Base-by-base conservation (phyloP, 305 asterid species). In the Solanum hybrid region DNA sequence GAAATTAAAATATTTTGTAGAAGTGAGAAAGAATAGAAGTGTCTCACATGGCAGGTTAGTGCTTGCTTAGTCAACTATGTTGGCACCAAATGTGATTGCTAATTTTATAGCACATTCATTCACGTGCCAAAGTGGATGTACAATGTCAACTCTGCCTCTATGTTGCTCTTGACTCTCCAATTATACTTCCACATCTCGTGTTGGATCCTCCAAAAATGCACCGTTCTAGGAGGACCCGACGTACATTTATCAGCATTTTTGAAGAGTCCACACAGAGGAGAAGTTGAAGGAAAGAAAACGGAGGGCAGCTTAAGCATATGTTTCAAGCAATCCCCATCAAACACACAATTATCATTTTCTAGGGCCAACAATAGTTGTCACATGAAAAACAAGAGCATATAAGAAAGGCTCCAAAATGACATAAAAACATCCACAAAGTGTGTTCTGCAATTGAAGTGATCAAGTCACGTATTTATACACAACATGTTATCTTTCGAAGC, bases 281-380 rank as follows among this genome's bases (percentile, higher is more conserved):
- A 45, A 45, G 73, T 82, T 29, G 87, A 89, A 89, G 32, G 78
- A 88, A 89, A 90, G 81, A 38, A 85, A 69, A 85, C 35, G 29
- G 51, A 51, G 10, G 71, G 88, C 87, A 82, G 24, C 72, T 42
- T 82, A 15, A 45, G 75, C 75, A 82, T 45, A 1, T 15, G 72
- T 84, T 78, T 51, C 42, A 51, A 84, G 42, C 42, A 29, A 84
- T 45, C 71, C 66, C 69, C 69, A 40, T 81, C 36, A 81, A 51
- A 64, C 87, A 80, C 56, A 38, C 69, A 37, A 40, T n/a, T 42
- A 81, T 81, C 37, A 42, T 27, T 81, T 80, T 42, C 37, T 42
- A 32, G 35, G 35, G 66, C 86, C 35, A 42, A 40, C 26, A 26
- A 80, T 42, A 81, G 86, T 17, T 80, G 69, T 26, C 32, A 37